Evolutionary conservation across 192 early-diverging fungal species (phyloP).

Genomic region (Podila epigama): DNA sequence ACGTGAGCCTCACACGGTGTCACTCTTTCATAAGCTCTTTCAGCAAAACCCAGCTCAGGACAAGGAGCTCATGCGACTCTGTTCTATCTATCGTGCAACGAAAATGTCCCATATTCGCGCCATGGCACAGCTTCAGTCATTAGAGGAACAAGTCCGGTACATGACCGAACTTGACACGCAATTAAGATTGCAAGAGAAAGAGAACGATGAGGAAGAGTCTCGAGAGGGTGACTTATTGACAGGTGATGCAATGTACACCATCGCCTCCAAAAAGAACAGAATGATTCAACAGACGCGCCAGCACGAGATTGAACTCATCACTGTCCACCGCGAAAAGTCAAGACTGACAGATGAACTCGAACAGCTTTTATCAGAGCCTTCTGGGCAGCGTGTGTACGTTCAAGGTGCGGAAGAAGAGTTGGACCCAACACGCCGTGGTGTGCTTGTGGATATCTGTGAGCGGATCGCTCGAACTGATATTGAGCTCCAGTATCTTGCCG

Average conservation of each 20-base stretch:
- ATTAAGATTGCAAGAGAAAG: not conserved
- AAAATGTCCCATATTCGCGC: slow-evolving; percentile 47
- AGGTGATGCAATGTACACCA: slow-evolving; percentile 9
- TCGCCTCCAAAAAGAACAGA: slow-evolving; percentile 23
- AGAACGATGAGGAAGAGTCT: not conserved
- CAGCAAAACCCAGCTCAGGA: slow-evolving; percentile 21
- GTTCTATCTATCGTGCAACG: slow-evolving; percentile 41
- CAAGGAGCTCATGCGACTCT: slow-evolving; percentile 25
- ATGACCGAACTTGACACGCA: slow-evolving; percentile 21
- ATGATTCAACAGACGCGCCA: slow-evolving; percentile 23
- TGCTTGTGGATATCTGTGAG: slow-evolving; percentile 37
- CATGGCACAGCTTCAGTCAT: slow-evolving; percentile 32
- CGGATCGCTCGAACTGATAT: slow-evolving; percentile 30
- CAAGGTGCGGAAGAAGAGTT: not conserved
- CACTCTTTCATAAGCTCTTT: not conserved
- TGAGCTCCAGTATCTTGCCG: slow-evolving; percentile 15
- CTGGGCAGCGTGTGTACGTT: not conserved
- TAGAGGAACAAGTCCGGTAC: slow-evolving; percentile 24
- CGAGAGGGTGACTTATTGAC: slow-evolving; percentile 2
- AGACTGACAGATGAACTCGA: slow-evolving; percentile 32
- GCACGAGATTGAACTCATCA: slow-evolving; percentile 43
- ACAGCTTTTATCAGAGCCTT: slow-evolving; percentile 32
- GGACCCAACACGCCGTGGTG: slow-evolving; percentile 13
- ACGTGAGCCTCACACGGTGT: not conserved
- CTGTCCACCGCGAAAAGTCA: slow-evolving; percentile 27